Percentiles rank a stretch among this genome's conserved stretches.
Conservation (phyloP, 805 yeast genomes). For the Kuraishia borneana region DNA sequence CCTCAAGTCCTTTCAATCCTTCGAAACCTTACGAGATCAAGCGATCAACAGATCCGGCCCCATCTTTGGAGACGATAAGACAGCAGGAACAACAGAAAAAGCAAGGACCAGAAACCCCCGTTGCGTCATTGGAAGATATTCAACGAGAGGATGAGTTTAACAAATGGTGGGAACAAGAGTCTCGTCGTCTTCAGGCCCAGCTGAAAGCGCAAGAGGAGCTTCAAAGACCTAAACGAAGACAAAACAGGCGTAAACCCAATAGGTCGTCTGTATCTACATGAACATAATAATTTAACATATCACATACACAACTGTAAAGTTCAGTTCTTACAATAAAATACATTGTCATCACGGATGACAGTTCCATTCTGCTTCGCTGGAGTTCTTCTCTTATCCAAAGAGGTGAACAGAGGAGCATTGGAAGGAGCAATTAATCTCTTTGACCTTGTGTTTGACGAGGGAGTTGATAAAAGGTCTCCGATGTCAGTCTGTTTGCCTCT, state of each 20-base stretch:
- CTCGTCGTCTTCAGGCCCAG: conserved; percentile 46
- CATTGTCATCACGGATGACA: no score
- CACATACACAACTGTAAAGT: no score
- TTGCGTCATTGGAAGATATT: conserved; percentile 51
- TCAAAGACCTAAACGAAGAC: no score
- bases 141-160: conserved; percentile 79
- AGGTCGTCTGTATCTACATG: no score
- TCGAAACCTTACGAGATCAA: neutral
- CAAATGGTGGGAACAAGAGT: conserved; percentile 80
- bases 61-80: conserved; percentile 15
- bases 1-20: neutral
- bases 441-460: neutral
- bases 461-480: neutral
- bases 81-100: conserved; percentile 16
- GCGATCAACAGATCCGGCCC: conserved; percentile 4
- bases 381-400: no score
- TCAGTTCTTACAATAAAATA: no score
- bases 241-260: no score
- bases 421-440: no score
- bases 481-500: neutral
- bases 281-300: no score
- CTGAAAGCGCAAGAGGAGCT: conserved; percentile 9
- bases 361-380: no score
- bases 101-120: conserved; percentile 18
- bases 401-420: no score